These are phyloP conservation scores for Aspergillus campestris DNA, from an alignment of 495 filamentous ascomycete genomes.

Conservation along the genomic window DNA sequence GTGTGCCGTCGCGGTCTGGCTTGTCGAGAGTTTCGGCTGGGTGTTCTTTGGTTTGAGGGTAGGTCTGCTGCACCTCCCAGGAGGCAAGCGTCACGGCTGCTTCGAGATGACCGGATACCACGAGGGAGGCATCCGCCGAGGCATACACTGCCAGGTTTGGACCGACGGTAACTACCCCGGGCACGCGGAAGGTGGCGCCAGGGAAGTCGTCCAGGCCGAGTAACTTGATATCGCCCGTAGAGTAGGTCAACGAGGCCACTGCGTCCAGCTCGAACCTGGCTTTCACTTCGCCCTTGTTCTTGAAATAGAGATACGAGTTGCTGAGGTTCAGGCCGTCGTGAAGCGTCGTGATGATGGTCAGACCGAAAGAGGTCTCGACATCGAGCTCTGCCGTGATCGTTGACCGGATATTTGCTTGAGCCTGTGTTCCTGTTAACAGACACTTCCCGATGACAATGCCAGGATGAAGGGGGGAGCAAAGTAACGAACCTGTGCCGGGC, in stretches of 20 bases:
- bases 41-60: conserved; percentile 6
- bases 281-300: conserved; percentile 17
- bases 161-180: conserved; percentile 27
- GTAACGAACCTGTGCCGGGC: not conserved
- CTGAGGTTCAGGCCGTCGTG: conserved; percentile 12
- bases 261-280: conserved; percentile 18
- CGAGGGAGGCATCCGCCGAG: conserved; percentile 8
- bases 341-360: conserved; percentile 15
- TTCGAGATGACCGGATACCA: conserved; percentile 10
- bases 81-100: conserved; percentile 6
- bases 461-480: no score
- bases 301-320: conserved; percentile 19
- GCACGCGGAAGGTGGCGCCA: conserved; percentile 22
- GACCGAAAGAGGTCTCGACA: conserved; percentile 15
- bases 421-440: not conserved
- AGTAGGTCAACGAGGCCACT: conserved; percentile 1
- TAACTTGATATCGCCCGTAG: conserved; percentile 5
- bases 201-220: conserved; percentile 11
- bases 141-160: conserved; percentile 21
- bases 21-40: conserved; percentile 4
- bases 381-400: conserved; percentile 6
- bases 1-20: conserved; percentile 4
- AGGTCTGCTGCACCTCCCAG: conserved; percentile 15
- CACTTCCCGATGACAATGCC: no score
- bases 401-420: conserved; percentile 7